Evolutionary conservation across 2,329 filamentous ascomycete species (phyloP).

Genomic region (Talaromyces amestolkiae): DNA sequence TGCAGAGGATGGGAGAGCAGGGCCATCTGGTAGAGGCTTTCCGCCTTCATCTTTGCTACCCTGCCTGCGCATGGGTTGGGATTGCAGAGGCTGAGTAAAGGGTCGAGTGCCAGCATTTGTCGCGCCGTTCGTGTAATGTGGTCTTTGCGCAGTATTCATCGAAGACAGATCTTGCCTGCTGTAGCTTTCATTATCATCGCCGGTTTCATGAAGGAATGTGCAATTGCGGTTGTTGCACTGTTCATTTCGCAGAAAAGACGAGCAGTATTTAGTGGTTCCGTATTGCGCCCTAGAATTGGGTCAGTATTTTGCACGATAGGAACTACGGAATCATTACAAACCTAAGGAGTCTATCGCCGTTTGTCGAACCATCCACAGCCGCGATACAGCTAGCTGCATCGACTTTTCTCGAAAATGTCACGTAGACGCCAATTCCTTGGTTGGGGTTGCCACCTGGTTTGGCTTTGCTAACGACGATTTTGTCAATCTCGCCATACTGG

Average conservation of each 20-base stretch:
- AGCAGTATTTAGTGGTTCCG: slow-evolving; percentile 98
- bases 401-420: slow-evolving; percentile 91
- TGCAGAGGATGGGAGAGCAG: slow-evolving; percentile 87
- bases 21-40: slow-evolving; percentile 67
- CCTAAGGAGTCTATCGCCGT: slow-evolving; percentile 81
- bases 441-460: slow-evolving; percentile 70
- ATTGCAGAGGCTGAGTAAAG: slow-evolving; percentile 48
- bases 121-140: slow-evolving; percentile 53
- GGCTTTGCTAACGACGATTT: slow-evolving; percentile 96
- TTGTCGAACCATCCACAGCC: slow-evolving; percentile 87
- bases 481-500: slow-evolving; percentile 96
- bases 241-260: slow-evolving; percentile 91
- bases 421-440: slow-evolving; percentile 92
- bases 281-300: slow-evolving; percentile 58
- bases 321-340: slow-evolving; percentile 44
- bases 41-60: slow-evolving; percentile 66
- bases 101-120: slow-evolving; percentile 47
- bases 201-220: slow-evolving; percentile 96
- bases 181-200: slow-evolving; percentile 97
- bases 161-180: slow-evolving; percentile 91
- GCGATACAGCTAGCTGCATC: slow-evolving; percentile 88
- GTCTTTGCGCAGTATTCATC: slow-evolving; percentile 84
- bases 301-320: not conserved
- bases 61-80: slow-evolving; percentile 66
- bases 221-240: slow-evolving; percentile 93